Evolutionary conservation across 345 rosid species (phyloP).

Genomic region (Corymbia maculata): DNA sequence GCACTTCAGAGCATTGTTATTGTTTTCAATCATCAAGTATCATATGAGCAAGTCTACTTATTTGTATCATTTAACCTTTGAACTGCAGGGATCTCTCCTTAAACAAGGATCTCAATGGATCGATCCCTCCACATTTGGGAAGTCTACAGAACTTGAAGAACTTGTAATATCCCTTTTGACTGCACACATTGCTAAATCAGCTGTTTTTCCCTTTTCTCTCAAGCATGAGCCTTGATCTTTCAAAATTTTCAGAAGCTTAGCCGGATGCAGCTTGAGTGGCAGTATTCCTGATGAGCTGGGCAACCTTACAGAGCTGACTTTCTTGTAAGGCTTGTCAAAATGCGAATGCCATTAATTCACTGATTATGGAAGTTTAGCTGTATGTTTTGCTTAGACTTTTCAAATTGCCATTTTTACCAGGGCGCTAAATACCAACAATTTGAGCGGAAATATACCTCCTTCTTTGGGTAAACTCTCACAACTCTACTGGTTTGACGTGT

Average conservation of each 20-base stretch:
- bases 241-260: conserved; percentile 46
- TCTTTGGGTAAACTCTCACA: conserved; percentile 25
- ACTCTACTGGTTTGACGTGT: conserved; percentile 33
- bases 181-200: not conserved
- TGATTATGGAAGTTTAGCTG: not conserved
- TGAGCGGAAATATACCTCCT: conserved; percentile 30
- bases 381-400: not conserved
- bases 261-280: conserved; percentile 78
- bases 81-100: conserved; percentile 74
- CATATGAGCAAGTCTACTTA: not conserved
- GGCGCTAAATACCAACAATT: conserved; percentile 29
- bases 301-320: conserved; percentile 63
- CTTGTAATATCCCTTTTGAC: conserved; percentile 23
- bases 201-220: not conserved
- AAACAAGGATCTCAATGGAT: conserved; percentile 64
- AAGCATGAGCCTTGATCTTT: not conserved
- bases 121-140: conserved; percentile 66
- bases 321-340: conserved; percentile 52
- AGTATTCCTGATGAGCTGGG: conserved; percentile 72
- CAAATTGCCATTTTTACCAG: conserved; percentile 3
- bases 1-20: not conserved
- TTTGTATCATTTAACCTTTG: not conserved
- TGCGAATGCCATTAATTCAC: not conserved
- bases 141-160: conserved; percentile 66
- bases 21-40: not conserved